Conservation (phyloP, 2,329 filamentous ascomycete species). For the Pleomassaria siparia region DNA sequence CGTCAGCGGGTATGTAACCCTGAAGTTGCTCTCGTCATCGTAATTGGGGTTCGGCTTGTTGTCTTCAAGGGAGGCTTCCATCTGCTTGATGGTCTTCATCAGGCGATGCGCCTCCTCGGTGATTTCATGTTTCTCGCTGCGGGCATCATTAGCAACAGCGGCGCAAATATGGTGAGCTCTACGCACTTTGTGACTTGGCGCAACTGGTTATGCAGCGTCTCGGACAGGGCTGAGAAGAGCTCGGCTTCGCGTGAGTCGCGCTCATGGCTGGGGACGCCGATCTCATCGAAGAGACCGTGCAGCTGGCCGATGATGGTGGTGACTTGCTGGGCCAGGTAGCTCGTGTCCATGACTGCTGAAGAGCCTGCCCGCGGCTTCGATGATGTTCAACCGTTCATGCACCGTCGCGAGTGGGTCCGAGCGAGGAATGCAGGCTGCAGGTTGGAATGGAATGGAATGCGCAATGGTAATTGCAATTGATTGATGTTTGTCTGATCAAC, state of each 20-base stretch:
- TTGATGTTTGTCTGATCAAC: neutral
- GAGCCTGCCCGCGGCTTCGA: conserved; percentile 34
- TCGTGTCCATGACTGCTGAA: conserved; percentile 71
- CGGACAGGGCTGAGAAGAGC: conserved; percentile 90
- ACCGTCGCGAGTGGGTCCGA: conserved; percentile 25
- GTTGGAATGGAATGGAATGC: neutral
- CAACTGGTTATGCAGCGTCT: conserved; percentile 88
- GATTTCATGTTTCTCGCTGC: conserved; percentile 82
- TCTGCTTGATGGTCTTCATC: conserved; percentile 84
- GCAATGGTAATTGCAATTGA: neutral
- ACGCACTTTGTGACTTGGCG: conserved; percentile 71
- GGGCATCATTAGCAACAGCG: conserved; percentile 10
- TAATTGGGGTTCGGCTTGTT: conserved; percentile 65
- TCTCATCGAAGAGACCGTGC: conserved; percentile 94
- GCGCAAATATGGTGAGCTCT: neutral
- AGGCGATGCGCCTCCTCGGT: conserved; percentile 86
- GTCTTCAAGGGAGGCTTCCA: conserved; percentile 88
- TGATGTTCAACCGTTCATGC: conserved; percentile 34
- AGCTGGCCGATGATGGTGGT: conserved; percentile 90
- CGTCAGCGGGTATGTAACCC: conserved; percentile 80
- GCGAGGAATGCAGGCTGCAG: conserved; percentile 21
- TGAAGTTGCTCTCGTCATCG: conserved; percentile 64
- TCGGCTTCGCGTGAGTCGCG: conserved; percentile 86
- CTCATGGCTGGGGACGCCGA: conserved; percentile 91
- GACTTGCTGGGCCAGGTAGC: conserved; percentile 92